Evolutionary conservation across 2,329 filamentous ascomycete genomes (phyloP).

Genomic region (Corynespora cassiicola): DNA sequence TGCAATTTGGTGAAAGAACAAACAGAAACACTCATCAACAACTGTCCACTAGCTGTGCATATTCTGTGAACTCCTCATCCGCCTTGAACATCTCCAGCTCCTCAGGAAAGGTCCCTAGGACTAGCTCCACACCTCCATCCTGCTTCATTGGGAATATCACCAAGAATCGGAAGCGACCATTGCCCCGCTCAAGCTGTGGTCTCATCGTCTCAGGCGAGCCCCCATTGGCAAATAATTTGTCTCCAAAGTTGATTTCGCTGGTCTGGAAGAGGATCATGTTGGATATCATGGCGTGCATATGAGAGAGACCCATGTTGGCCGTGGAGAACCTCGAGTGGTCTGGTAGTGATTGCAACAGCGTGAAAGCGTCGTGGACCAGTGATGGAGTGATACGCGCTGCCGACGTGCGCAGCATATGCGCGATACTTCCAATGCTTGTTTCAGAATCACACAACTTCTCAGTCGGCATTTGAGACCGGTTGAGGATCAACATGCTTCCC

Average conservation of each 20-base stretch:
- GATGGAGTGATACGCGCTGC: conserved; percentile 27
- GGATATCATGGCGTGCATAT: conserved; percentile 32
- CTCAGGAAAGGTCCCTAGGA: conserved; percentile 33
- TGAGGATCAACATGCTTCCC: conserved; percentile 35
- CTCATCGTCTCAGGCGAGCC: conserved; percentile 31
- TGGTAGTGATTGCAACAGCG: conserved; percentile 24
- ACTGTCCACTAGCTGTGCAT: conserved; percentile 26
- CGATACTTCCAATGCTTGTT: conserved; percentile 26
- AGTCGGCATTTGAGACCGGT: conserved; percentile 28
- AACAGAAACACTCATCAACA: conserved; percentile 1
- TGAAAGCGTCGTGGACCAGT: conserved; percentile 34
- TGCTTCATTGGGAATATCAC: conserved; percentile 30
- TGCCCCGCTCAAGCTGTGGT: conserved; percentile 32
- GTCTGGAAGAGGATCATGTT: conserved; percentile 30
- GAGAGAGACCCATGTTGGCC: conserved; percentile 28
- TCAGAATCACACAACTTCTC: conserved; percentile 24
- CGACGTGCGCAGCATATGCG: conserved; percentile 25
- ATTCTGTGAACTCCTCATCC: conserved; percentile 53
- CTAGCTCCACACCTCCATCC: conserved; percentile 28
- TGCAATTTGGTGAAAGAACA: no score
- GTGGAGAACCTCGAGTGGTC: conserved; percentile 22
- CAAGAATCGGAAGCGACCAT: conserved; percentile 30
- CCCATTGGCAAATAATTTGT: conserved; percentile 24
- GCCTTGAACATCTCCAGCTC: conserved; percentile 54
- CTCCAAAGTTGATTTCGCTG: conserved; percentile 23